Conservation (phyloP, 768 basidiomycete species). For the Panaeolus papilionaceus region DNA sequence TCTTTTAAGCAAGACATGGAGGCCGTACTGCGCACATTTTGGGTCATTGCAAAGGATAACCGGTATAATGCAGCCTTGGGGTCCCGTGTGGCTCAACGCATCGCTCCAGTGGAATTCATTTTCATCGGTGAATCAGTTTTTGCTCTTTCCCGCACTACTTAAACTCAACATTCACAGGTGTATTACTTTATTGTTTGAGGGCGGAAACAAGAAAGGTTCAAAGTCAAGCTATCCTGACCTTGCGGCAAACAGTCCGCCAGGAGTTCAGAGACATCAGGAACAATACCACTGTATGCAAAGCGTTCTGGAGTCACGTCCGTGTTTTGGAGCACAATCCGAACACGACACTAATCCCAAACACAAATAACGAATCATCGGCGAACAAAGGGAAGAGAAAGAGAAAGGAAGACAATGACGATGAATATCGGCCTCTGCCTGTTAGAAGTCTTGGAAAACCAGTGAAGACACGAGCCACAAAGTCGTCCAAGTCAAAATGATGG, state of each 20-base stretch:
- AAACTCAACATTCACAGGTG: conserved; percentile 49
- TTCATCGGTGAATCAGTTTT: conserved; percentile 68
- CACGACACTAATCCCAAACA: conserved; percentile 34
- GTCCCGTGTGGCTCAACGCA: conserved; percentile 54
- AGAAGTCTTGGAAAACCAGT: conserved; percentile 41
- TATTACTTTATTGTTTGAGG: conserved; percentile 65
- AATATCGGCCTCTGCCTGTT: conserved; percentile 55
- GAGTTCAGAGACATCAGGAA: conserved; percentile 69
- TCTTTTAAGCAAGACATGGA: conserved; percentile 62
- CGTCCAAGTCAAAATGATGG: conserved; percentile 26
- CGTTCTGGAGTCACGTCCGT: conserved; percentile 64
- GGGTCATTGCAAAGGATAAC: conserved; percentile 52
- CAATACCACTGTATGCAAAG: conserved; percentile 59
- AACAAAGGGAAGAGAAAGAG: conserved; percentile 38
- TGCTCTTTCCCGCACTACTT: not conserved
- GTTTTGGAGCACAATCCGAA: conserved; percentile 40
- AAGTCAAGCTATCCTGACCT: conserved; percentile 59
- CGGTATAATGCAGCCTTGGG: conserved; percentile 54
- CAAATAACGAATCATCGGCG: conserved; percentile 16
- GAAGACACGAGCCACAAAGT: conserved; percentile 48
- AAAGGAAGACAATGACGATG: conserved; percentile 48
- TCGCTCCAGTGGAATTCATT: conserved; percentile 81
- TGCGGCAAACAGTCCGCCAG: conserved; percentile 62
- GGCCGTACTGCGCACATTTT: conserved; percentile 58
- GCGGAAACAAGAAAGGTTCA: conserved; percentile 49